Base-by-base conservation (phyloP, 2,329 filamentous ascomycete species). In the Fusarium virguliforme region DNA sequence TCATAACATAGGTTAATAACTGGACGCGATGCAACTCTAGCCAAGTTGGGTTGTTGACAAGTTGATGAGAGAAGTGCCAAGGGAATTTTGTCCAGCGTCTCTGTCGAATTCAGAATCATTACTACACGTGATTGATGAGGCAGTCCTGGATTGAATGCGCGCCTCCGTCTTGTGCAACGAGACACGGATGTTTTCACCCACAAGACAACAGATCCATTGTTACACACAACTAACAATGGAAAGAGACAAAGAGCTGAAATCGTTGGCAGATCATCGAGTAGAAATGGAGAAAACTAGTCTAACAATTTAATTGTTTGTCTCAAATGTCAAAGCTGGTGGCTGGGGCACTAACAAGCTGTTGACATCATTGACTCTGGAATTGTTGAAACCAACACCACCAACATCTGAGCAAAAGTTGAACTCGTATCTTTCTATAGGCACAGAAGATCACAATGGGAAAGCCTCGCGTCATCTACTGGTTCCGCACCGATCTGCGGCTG, bases 401-500 rank as follows among this genome's bases (percentile, higher is more conserved):
- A 48, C 24, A 48, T 48, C 24, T 28, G 24, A 28, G 15, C 28
- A 60, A 4, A 34, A 18, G 24, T 18, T 50, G 15, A 50, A 7
- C 4, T 22, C 8, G 15, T n/a, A 48, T 15, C 28, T 50, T 18
- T 3, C 26, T 9, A 7, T 9, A 18, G 26, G 4, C 6, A 18
- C 5, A 18, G 3, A 28, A 30, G n/a, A 8, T 50, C 9, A 43
- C 53, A n/a, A 82, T 82, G 81, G 53, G 60, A 8, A 77, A 79
- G 32, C 70, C 78, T 26, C 76, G 81, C 32, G 91, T 94, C 3
- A 86, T 94, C 35, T 94, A 93, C 78, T 94, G 92, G 92, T 94
- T 94, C 75, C 88, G 92, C 60, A 94, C 92, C 6, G 92, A 94
- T 77, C 84, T 94, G 10, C 89, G 92, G 22, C 86, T 95, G 3